Evolutionary conservation across 2,329 filamentous ascomycete genomes (phyloP).

Genomic region (Aspergillus bombycis): DNA sequence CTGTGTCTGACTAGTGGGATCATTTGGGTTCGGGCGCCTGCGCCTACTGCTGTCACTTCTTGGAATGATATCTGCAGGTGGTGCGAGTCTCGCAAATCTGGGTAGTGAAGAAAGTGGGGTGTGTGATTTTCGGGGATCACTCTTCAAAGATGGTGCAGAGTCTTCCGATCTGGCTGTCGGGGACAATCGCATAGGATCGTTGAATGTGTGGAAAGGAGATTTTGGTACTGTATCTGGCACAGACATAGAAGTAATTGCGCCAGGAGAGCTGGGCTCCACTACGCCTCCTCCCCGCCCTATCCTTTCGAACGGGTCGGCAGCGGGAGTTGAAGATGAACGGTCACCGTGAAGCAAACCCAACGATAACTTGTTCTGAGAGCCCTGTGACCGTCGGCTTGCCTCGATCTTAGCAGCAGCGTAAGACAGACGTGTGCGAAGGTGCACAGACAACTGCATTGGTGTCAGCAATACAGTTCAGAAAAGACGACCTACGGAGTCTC

Average conservation of each 20-base stretch:
- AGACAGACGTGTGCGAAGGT: constrained; percentile 80
- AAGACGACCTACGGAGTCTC: constrained; percentile 6
- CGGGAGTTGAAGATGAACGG: constrained; percentile 62
- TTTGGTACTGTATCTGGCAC: constrained; percentile 17
- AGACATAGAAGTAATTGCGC: constrained; percentile 24
- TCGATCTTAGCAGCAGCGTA: constrained; percentile 95
- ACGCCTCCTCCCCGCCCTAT: constrained; percentile 41
- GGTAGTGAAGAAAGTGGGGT: constrained; percentile 21
- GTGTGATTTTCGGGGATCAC: constrained; percentile 21
- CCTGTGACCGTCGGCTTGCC: constrained; percentile 77
- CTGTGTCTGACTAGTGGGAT: constrained; percentile 19
- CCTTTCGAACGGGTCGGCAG: constrained; percentile 56
- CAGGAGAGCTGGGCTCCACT: constrained; percentile 28
- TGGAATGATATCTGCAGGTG: constrained; percentile 47
- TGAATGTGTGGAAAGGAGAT: constrained; percentile 14
- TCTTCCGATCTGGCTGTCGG: constrained; percentile 17
- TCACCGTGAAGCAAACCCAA: constrained; percentile 69
- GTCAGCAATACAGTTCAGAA: constrained; percentile 24
- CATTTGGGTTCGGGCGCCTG: constrained; percentile 44
- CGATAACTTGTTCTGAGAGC: constrained; percentile 77
- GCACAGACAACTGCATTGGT: constrained; percentile 66
- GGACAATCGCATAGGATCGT: constrained; percentile 16
- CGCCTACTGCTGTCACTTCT: constrained; percentile 34
- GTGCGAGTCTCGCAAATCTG: constrained; percentile 41
- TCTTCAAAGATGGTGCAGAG: constrained; percentile 16